Evolutionary conservation across 139 green algal genomes (phyloP), one percentile per base, ranked within the genome.

Genomic region (Nannochloris sp.): DNA sequence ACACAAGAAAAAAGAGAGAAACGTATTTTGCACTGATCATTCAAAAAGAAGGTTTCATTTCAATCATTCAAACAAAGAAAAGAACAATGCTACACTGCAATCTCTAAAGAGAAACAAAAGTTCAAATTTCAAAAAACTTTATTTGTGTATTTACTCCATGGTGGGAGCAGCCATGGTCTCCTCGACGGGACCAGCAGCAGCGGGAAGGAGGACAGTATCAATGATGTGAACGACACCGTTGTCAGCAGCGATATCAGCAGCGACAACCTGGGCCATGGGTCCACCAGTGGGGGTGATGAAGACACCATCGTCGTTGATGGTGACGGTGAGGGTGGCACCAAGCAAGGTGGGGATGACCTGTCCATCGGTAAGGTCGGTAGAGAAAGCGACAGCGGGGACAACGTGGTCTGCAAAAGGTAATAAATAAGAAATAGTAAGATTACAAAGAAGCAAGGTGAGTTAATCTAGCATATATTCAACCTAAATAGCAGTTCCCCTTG

Each of bases 381-480:
- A 54, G 19, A 53, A 10, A 3, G 70, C 75, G 24, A 59, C 29
- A 14, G 48, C 67, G 4, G 74, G 64, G 0, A 82, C 55, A 14
- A 84, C 29, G 61, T 83, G 76, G 58, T 83, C 71, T 32, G 23
- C 54, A 9, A 79, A n/a, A n/a, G n/a, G n/a, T n/a, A n/a, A n/a
- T n/a, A n/a, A n/a, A n/a, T n/a, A n/a, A n/a, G n/a, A n/a, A n/a
- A n/a, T n/a, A n/a, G n/a, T n/a, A n/a, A n/a, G n/a, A n/a, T n/a
- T n/a, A n/a, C n/a, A n/a, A n/a, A n/a, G n/a, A n/a, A n/a, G n/a
- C n/a, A n/a, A n/a, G n/a, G n/a, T n/a, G n/a, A n/a, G n/a, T n/a
- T n/a, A n/a, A n/a, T n/a, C n/a, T n/a, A n/a, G n/a, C n/a, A n/a
- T n/a, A n/a, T n/a, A n/a, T n/a, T n/a, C n/a, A n/a, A n/a, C n/a